Evolutionary conservation across 129 eudicot species (phyloP).

Genomic region (Chrysanthemum lavandulifolium): DNA sequence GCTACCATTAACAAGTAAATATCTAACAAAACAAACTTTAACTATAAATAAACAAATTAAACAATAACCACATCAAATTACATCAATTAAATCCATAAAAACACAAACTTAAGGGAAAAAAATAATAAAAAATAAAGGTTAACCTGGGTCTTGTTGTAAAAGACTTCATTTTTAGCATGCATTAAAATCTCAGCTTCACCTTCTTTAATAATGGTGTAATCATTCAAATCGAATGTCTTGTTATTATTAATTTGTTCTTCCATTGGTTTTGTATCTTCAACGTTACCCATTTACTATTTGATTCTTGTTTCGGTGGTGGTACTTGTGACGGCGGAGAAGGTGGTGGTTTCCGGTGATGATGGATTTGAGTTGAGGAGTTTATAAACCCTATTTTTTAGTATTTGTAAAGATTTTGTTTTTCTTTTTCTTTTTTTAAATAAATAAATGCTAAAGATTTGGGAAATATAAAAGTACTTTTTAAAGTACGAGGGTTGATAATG

Average conservation of each 20-base stretch:
- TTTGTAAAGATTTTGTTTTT: not conserved
- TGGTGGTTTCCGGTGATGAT: conserved; percentile 1
- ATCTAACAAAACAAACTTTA: not conserved
- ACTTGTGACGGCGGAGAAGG: conserved; percentile 24
- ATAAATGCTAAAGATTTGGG: too few relatives aligned
- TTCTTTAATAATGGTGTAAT: conserved; percentile 70
- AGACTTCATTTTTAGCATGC: conserved; percentile 86
- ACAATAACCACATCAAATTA: conserved; percentile 3
- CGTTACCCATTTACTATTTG: conserved; percentile 31
- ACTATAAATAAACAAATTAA: not conserved
- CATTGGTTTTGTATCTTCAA: conserved; percentile 35
- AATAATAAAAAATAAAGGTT: not conserved
- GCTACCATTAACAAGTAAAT: too few relatives aligned
- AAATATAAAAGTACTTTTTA: too few relatives aligned
- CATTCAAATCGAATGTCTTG: conserved; percentile 50
- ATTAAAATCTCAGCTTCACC: conserved; percentile 98
- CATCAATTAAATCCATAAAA: not conserved
- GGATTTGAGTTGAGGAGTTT: conserved; percentile 21
- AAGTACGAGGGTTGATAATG: too few relatives aligned
- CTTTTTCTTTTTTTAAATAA: too few relatives aligned
- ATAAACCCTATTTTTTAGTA: conserved; percentile 28
- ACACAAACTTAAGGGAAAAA: not conserved
- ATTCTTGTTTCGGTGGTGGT: conserved; percentile 7
- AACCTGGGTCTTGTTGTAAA: conserved; percentile 92
- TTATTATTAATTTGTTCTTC: conserved; percentile 29